These are phyloP conservation scores for Verticillium zaregamsianum DNA, from an alignment of 2,329 filamentous ascomycete species.

Conservation along the genomic window DNA sequence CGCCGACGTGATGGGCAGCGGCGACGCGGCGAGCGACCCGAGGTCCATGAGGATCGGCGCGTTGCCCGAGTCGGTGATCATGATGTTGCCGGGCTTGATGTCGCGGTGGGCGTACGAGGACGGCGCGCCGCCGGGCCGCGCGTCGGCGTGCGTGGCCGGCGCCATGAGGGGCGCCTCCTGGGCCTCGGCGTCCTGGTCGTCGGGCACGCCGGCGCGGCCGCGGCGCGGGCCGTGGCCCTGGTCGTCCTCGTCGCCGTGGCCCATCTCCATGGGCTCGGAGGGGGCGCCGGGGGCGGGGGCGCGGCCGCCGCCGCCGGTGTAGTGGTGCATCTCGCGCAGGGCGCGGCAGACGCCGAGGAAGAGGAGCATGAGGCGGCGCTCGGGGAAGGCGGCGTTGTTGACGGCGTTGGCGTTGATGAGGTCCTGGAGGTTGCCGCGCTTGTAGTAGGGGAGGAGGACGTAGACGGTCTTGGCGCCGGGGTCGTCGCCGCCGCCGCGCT, in stretches of 20 bases:
- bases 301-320: constrained; percentile 30
- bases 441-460: constrained; percentile 92
- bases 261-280: constrained; percentile 51
- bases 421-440: constrained; percentile 92
- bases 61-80: constrained; percentile 89
- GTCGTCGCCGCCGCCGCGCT: constrained; percentile 58
- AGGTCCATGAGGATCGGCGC: constrained; percentile 96
- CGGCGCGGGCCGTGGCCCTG: constrained; percentile 33
- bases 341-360: constrained; percentile 91
- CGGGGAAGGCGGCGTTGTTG: constrained; percentile 87
- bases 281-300: constrained; percentile 42
- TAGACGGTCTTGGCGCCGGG: constrained; percentile 84
- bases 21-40: constrained; percentile 82
- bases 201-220: constrained; percentile 36
- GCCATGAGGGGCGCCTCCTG: constrained; percentile 83
- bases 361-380: constrained; percentile 79
- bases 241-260: constrained; percentile 32
- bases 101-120: constrained; percentile 91
- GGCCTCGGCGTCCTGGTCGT: constrained; percentile 66
- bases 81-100: constrained; percentile 97
- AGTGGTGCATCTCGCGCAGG: constrained; percentile 86
- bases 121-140: constrained; percentile 45
- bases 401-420: constrained; percentile 98
- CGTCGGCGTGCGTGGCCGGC: constrained; percentile 45
- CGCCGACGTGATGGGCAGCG: constrained; percentile 83